Evolutionary conservation across 805 yeast genomes (phyloP).

Genomic region (Wickerhamomyces ciferrii): DNA sequence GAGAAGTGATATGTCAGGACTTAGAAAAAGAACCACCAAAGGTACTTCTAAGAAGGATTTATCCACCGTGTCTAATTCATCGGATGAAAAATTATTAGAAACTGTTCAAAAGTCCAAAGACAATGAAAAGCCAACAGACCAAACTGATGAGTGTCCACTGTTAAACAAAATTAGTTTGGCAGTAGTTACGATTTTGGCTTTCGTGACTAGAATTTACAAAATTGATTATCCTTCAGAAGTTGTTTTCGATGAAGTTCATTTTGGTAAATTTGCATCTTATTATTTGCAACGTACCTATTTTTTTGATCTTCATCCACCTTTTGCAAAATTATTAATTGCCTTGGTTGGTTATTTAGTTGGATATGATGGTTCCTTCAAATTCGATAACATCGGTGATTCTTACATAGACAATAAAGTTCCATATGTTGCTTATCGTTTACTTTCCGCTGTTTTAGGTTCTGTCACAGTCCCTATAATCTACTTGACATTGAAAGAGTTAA

Average conservation of each 20-base stretch:
- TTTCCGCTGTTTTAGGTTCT: constrained; percentile 78
- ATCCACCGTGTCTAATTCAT: not conserved
- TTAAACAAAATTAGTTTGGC: constrained; percentile 43
- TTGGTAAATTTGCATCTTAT: constrained; percentile 81
- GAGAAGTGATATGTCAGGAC: not conserved
- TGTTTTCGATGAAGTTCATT: constrained; percentile 84
- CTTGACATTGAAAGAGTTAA: constrained; percentile 78
- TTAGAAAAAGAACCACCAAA: constrained; percentile 7
- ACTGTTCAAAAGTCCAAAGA: not conserved
- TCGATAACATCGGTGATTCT: constrained; percentile 81
- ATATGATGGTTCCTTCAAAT: constrained; percentile 88
- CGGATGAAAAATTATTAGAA: not conserved
- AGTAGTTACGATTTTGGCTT: constrained; percentile 60
- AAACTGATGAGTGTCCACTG: not conserved
- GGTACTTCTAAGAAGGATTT: constrained; percentile 1
- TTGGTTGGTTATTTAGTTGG: constrained; percentile 85
- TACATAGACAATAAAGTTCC: constrained; percentile 81
- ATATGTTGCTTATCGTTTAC: constrained; percentile 73
- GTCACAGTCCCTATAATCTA: constrained; percentile 81
- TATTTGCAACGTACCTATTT: constrained; percentile 87
- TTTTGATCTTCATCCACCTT: constrained; percentile 97
- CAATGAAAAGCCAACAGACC: not conserved
- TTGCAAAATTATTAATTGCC: constrained; percentile 91
- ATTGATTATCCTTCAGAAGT: constrained; percentile 67
- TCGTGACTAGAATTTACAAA: constrained; percentile 57